These are phyloP conservation scores for Lactuca saligna DNA, from an alignment of 129 eudicot genomes.

Conservation along the genomic window DNA sequence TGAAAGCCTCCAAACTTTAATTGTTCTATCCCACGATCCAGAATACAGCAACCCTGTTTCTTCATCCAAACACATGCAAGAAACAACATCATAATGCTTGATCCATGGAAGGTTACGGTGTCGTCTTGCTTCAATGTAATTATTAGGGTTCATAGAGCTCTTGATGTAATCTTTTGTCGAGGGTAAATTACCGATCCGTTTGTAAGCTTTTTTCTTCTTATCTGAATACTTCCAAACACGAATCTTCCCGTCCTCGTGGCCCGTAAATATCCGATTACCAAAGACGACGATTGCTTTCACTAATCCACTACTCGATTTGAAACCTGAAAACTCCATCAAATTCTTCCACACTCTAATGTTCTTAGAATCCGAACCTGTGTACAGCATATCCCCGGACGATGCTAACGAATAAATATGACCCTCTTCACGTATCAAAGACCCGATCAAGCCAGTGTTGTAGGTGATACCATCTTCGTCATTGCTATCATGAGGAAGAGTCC, in stretches of 20 bases:
- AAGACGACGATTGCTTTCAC: constrained; percentile 59
- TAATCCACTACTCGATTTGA: constrained; percentile 56
- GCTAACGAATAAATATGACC: too few relatives aligned
- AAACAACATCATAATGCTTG: constrained; percentile 58
- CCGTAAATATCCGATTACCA: constrained; percentile 48
- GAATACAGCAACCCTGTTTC: constrained; percentile 52
- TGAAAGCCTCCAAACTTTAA: constrained; percentile 62
- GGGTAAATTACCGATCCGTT: constrained; percentile 56
- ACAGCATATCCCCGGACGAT: too few relatives aligned
- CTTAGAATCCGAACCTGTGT: too few relatives aligned
- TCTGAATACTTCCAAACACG: constrained; percentile 46
- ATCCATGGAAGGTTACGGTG: constrained; percentile 48
- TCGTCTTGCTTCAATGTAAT: constrained; percentile 44
- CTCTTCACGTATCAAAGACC: too few relatives aligned
- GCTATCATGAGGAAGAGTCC: too few relatives aligned
- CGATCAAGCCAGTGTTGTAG: too few relatives aligned
- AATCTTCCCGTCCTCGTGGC: constrained; percentile 68
- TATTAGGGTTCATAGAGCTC: constrained; percentile 51
- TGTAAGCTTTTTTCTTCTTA: constrained; percentile 15
- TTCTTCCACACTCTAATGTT: constrained; percentile 42
- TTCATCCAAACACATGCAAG: constrained; percentile 45
- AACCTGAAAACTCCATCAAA: constrained; percentile 51
- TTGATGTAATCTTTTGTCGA: constrained; percentile 40
- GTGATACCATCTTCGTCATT: too few relatives aligned
- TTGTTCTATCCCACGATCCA: constrained; percentile 67